These are phyloP conservation scores for Acephala macrosclerotiorum DNA, from an alignment of 2,329 filamentous ascomycete genomes.

Conservation along the genomic window DNA sequence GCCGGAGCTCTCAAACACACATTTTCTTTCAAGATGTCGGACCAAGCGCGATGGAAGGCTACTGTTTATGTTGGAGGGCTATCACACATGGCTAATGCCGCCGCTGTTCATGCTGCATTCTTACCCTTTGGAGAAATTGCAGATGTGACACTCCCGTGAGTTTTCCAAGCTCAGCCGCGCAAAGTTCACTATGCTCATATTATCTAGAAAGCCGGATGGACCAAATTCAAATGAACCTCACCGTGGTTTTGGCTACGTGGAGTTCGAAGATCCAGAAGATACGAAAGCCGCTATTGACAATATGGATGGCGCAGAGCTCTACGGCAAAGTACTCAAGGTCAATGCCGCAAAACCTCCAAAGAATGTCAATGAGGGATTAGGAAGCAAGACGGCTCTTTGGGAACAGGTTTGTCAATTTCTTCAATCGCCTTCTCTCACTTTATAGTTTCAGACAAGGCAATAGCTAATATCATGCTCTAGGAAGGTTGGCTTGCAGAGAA, in stretches of 20 bases:
- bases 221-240: slow-evolving; percentile 82
- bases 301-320: slow-evolving; percentile 97
- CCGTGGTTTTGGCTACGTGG: slow-evolving; percentile 94
- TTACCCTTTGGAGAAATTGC: slow-evolving; percentile 96
- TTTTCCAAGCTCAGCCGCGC: slow-evolving; percentile 8
- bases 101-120: slow-evolving; percentile 87
- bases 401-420: slow-evolving; percentile 76
- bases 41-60: slow-evolving; percentile 83
- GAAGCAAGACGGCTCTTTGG: slow-evolving; percentile 95
- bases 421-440: slow-evolving; percentile 3
- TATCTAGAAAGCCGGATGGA: slow-evolving; percentile 73
- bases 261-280: slow-evolving; percentile 86
- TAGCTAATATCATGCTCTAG: slow-evolving; percentile 52
- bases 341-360: slow-evolving; percentile 92
- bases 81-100: slow-evolving; percentile 76
- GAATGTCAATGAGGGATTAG: slow-evolving; percentile 84
- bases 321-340: slow-evolving; percentile 90
- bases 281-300: slow-evolving; percentile 97
- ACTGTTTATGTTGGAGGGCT: slow-evolving; percentile 94
- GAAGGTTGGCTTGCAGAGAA: slow-evolving; percentile 93
- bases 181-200: slow-evolving; percentile 19
- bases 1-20: neutral
- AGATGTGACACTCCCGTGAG: slow-evolving; percentile 80
- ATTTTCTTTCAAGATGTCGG: slow-evolving; percentile 67
- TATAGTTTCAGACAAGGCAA: neutral